phyloP scores from a whole-genome alignment of 2,329 filamentous ascomycete species.

The Claviceps citrina region DNA sequence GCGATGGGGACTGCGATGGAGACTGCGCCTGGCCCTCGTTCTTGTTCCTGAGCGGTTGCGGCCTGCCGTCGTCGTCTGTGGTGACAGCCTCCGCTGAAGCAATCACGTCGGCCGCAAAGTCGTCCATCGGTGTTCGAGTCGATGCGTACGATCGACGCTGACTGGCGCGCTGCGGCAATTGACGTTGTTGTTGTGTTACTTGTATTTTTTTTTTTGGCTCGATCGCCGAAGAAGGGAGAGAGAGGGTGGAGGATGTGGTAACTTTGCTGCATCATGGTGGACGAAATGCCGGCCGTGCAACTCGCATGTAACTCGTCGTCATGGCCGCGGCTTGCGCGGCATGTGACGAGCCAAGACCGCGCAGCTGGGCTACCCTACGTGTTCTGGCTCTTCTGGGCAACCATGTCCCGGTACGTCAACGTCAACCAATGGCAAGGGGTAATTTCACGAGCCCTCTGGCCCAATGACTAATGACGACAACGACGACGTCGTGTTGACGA shows the following conservation, averaged over 20 bases:
- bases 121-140: slow-evolving; percentile 19
- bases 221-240: too few species aligned
- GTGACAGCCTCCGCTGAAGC: slow-evolving; percentile 6
- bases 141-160: neutral
- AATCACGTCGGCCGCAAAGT: slow-evolving; percentile 23
- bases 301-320: neutral
- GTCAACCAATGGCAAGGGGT: too few species aligned
- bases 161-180: neutral
- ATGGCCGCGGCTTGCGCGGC: neutral
- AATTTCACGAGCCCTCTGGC: too few species aligned
- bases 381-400: too few species aligned
- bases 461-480: too few species aligned
- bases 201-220: too few species aligned
- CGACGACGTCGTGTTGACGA: too few species aligned
- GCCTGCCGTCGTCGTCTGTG: slow-evolving; percentile 12
- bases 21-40: slow-evolving; percentile 3
- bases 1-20: slow-evolving; percentile 13
- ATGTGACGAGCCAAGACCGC: too few species aligned
- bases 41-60: slow-evolving; percentile 1
- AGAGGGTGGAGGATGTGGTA: too few species aligned
- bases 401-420: too few species aligned
- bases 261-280: neutral
- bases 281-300: too few species aligned
- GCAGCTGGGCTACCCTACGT: slow-evolving; percentile 5
- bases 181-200: too few species aligned